phyloP scores from a whole-genome alignment of 176 grass and related monocot genomes.

The Chrysopogon serrulatus region DNA sequence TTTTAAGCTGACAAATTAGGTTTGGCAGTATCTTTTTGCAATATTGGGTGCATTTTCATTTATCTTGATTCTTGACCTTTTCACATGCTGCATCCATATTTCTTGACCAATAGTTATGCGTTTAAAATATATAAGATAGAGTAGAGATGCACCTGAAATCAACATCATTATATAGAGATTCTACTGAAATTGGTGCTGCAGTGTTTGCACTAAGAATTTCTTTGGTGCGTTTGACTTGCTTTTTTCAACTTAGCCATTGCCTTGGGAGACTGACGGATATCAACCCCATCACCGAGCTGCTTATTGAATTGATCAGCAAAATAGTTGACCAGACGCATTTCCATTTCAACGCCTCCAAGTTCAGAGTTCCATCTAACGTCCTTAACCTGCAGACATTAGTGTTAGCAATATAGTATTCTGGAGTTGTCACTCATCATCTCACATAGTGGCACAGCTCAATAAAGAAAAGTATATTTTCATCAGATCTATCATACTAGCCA shows the following conservation, averaged over 20 bases:
- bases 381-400: conserved; percentile 59
- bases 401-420: not conserved
- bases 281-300: conserved; percentile 68
- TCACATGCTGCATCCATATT: not conserved
- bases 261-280: conserved; percentile 90
- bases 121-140: not conserved
- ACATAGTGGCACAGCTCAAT: not conserved
- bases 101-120: not conserved
- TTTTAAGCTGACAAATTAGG: not conserved
- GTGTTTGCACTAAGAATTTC: conserved; percentile 98
- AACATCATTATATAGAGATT: conserved; percentile 87
- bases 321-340: conserved; percentile 79
- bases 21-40: conserved; percentile 10
- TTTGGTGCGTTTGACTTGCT: conserved; percentile 99
- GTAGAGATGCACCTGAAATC: conserved; percentile 80
- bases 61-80: not conserved
- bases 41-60: conserved; percentile 3
- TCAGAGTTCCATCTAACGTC: conserved; percentile 96
- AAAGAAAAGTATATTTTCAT: not conserved
- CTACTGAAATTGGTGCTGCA: conserved; percentile 89
- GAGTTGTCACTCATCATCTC: not conserved
- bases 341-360: conserved; percentile 88
- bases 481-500: conserved; percentile 16
- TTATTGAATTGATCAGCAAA: conserved; percentile 97
- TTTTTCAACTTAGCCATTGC: conserved; percentile 99